phyloP scores from a whole-genome alignment of 805 yeast species.

The Candida glaebosa region DNA sequence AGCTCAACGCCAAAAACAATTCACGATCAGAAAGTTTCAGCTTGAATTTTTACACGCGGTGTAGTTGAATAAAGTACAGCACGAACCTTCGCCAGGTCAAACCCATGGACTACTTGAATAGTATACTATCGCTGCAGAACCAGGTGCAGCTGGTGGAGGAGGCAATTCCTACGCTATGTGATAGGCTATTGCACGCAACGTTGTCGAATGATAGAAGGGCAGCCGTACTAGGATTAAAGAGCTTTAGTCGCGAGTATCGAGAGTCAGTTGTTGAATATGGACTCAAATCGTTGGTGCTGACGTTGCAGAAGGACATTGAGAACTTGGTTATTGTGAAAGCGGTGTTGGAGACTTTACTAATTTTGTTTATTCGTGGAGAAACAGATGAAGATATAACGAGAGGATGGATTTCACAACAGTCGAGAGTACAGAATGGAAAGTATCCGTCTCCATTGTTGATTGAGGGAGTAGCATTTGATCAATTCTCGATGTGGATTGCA shows the following conservation, averaged over 20 bases:
- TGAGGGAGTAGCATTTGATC: constrained; percentile 63
- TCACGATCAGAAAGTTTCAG: too few relatives aligned
- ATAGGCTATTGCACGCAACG: constrained; percentile 79
- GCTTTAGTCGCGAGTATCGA: constrained; percentile 82
- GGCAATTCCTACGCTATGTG: constrained; percentile 84
- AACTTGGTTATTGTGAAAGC: constrained; percentile 76
- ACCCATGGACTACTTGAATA: constrained; percentile 36
- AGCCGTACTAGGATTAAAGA: constrained; percentile 84
- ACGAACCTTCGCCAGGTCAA: background rate
- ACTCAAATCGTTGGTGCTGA: constrained; percentile 63
- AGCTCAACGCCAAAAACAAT: too few relatives aligned
- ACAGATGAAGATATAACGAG: constrained; percentile 62
- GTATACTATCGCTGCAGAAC: constrained; percentile 30
- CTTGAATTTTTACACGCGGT: background rate
- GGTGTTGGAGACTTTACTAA: constrained; percentile 77
- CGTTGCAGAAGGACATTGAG: constrained; percentile 61
- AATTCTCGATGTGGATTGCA: constrained; percentile 90
- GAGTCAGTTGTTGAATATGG: constrained; percentile 91
- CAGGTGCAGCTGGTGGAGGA: constrained; percentile 59
- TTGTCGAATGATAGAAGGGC: constrained; percentile 83
- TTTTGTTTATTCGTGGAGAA: constrained; percentile 70
- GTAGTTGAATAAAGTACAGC: background rate
- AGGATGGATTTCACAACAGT: constrained; percentile 71
- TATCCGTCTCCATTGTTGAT: constrained; percentile 70
- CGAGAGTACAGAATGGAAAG: constrained; percentile 71